phyloP scores from a whole-genome alignment of 2,329 filamentous ascomycete species.

The Coniochaeta sp. region DNA sequence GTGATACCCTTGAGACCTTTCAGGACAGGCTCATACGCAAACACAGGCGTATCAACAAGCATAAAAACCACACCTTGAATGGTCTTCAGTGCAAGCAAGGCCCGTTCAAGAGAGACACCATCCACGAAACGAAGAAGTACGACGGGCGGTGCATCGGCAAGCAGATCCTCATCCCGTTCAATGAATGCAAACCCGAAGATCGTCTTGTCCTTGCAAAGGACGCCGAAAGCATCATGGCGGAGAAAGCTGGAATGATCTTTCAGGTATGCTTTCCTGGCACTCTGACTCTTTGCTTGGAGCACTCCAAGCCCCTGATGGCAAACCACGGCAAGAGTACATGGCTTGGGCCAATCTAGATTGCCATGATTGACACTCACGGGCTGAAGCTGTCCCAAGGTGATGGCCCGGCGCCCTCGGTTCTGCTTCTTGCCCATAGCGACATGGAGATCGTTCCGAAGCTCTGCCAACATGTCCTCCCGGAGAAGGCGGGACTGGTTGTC shows the following conservation, averaged over 20 bases:
- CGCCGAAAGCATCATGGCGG: conserved; percentile 55
- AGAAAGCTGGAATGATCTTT: conserved; percentile 41
- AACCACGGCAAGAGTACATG: conserved; percentile 32
- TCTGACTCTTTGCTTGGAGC: conserved; percentile 21
- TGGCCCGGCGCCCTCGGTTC: conserved; percentile 25
- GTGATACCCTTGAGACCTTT: conserved; percentile 47
- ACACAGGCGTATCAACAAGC: conserved; percentile 57
- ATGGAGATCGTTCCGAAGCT: conserved; percentile 56
- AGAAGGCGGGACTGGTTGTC: conserved; percentile 68
- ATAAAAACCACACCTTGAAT: conserved; percentile 36
- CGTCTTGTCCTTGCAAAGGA: conserved; percentile 41
- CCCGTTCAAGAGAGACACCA: conserved; percentile 32
- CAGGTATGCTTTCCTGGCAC: conserved; percentile 36
- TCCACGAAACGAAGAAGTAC: conserved; percentile 46
- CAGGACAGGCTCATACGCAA: conserved; percentile 63
- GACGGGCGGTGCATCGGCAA: conserved; percentile 35
- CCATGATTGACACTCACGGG: conserved; percentile 30
- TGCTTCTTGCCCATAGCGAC: conserved; percentile 37
- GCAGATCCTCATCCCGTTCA: conserved; percentile 39
- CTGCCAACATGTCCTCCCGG: conserved; percentile 63
- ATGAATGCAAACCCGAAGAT: conserved; percentile 56
- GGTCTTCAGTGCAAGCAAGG: conserved; percentile 35
- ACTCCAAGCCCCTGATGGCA: conserved; percentile 35
- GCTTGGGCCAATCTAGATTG: conserved; percentile 18
- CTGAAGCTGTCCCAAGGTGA: conserved; percentile 31